These are phyloP conservation scores for Balamuthia mandrillaris DNA, from an alignment of 208 protist genomes.

Conservation along the genomic window DNA sequence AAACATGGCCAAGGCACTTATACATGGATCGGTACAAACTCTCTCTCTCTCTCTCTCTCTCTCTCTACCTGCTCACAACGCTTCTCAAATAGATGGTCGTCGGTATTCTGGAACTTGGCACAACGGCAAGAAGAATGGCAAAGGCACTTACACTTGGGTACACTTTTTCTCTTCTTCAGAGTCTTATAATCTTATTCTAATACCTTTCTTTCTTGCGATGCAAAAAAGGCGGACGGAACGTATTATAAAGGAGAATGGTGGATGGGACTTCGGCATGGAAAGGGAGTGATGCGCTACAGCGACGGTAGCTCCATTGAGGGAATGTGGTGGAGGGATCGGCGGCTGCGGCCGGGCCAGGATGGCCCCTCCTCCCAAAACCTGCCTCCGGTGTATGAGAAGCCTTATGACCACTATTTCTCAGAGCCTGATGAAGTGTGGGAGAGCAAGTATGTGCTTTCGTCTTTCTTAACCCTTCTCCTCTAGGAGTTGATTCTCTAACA, in stretches of 20 bases:
- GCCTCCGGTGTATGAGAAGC: constrained; percentile 9
- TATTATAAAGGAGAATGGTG: constrained; percentile 19
- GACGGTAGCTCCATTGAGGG: constrained; percentile 7
- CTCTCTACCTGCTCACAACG: background rate
- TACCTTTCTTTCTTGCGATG: too few relatives aligned
- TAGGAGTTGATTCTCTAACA: background rate
- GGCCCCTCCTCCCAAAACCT: background rate
- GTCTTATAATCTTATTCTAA: too few relatives aligned
- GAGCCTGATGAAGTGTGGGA: constrained; percentile 31
- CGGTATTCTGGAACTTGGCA: constrained; percentile 16
- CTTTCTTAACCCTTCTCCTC: too few relatives aligned
- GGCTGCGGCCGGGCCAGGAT: background rate
- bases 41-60: background rate
- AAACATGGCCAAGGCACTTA: constrained; percentile 40
- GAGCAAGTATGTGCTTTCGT: constrained; percentile 25
- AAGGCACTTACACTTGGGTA: constrained; percentile 9
- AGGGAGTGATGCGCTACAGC: background rate
- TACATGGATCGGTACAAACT: constrained; percentile 9
- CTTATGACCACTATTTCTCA: constrained; percentile 38
- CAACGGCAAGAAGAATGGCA: background rate
- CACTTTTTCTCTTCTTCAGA: too few relatives aligned
- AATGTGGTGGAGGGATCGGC: constrained; percentile 34
- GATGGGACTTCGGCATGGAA: constrained; percentile 25
- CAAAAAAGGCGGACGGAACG: constrained; percentile 29
- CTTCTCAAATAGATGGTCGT: constrained; percentile 14